phyloP scores from a whole-genome alignment of 768 basidiomycete species.

The Boletus rubescentipes region DNA sequence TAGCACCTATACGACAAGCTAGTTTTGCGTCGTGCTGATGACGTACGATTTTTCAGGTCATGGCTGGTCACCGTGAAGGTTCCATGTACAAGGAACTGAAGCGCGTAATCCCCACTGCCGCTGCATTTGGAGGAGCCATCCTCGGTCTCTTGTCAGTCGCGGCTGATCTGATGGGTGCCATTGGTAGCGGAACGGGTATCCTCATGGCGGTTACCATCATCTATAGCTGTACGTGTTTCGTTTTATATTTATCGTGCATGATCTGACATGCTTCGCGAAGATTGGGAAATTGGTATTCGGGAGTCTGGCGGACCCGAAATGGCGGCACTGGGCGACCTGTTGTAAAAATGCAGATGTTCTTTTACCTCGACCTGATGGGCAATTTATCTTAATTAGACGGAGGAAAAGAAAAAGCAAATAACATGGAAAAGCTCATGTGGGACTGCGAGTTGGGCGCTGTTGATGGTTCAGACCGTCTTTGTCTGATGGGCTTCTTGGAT shows the following conservation, averaged over 20 bases:
- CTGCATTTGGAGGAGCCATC: slow-evolving; percentile 96
- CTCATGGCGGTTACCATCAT: slow-evolving; percentile 98
- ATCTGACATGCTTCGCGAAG: slow-evolving; percentile 36
- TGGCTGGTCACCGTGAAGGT: slow-evolving; percentile 91
- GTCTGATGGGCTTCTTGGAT: neutral
- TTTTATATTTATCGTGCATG: neutral
- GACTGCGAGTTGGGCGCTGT: neutral
- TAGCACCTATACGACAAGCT: neutral
- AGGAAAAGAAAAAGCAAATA: slow-evolving; percentile 1
- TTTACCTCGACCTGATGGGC: slow-evolving; percentile 1
- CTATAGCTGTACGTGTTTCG: slow-evolving; percentile 57
- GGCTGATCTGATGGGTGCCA: slow-evolving; percentile 94
- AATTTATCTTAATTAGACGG: slow-evolving; percentile 9
- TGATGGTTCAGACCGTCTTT: neutral
- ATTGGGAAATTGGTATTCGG: slow-evolving; percentile 89
- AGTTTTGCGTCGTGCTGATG: slow-evolving; percentile 2
- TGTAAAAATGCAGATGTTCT: slow-evolving; percentile 41
- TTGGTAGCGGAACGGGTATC: slow-evolving; percentile 94
- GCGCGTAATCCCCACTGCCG: slow-evolving; percentile 95
- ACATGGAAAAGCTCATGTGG: neutral
- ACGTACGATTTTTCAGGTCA: slow-evolving; percentile 44
- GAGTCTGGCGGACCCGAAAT: slow-evolving; percentile 84
- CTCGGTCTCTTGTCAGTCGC: slow-evolving; percentile 87
- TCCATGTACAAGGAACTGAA: slow-evolving; percentile 99
- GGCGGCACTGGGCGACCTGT: slow-evolving; percentile 74